Percentiles rank a stretch among this genome's conserved stretches.
Evolutionary conservation across 441 rosid genomes (phyloP).

Genomic region (Syzygium syzygioides): DNA sequence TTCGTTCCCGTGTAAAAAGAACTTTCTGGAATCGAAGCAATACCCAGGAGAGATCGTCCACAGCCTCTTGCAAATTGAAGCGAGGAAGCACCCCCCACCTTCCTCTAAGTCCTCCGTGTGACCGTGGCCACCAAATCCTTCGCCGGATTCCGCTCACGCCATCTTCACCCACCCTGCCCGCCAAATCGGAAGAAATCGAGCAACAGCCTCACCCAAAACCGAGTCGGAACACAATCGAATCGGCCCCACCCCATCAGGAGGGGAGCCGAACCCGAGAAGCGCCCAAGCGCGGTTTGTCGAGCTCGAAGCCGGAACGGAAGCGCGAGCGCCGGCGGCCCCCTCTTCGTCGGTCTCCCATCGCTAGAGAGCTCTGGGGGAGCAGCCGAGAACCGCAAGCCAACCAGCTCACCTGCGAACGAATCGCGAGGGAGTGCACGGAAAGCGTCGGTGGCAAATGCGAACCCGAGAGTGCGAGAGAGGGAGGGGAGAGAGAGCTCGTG

Average conservation of each 20-base stretch:
- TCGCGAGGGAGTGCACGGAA: rapidly evolving
- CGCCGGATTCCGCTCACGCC: slow-evolving; percentile 86
- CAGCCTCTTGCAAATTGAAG: slow-evolving; percentile 84
- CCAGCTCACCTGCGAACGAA: not conserved
- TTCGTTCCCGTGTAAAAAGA: too few relatives aligned
- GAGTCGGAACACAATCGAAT: not conserved
- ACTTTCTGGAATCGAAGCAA: too few relatives aligned
- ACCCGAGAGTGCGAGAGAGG: too few relatives aligned
- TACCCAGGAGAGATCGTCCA: slow-evolving; percentile 37
- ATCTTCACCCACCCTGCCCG: slow-evolving; percentile 38
- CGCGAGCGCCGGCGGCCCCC: slow-evolving; percentile 16
- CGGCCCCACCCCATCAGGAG: not conserved
- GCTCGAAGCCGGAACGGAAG: slow-evolving; percentile 75
- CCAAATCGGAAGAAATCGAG: not conserved
- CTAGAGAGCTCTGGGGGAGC: too few relatives aligned
- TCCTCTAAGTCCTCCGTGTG: slow-evolving; percentile 46
- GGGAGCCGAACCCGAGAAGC: slow-evolving; percentile 52
- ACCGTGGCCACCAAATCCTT: slow-evolving; percentile 92
- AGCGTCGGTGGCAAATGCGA: too few relatives aligned
- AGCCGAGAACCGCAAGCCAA: slow-evolving; percentile 2
- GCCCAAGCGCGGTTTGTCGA: slow-evolving; percentile 50
- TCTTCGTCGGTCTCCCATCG: slow-evolving; percentile 31
- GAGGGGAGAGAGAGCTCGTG: too few relatives aligned
- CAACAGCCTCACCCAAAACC: not conserved
- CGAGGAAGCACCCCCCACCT: slow-evolving; percentile 67